Evolutionary conservation across 495 filamentous ascomycete genomes (phyloP).

Genomic region (Aspergillus avenaceus): DNA sequence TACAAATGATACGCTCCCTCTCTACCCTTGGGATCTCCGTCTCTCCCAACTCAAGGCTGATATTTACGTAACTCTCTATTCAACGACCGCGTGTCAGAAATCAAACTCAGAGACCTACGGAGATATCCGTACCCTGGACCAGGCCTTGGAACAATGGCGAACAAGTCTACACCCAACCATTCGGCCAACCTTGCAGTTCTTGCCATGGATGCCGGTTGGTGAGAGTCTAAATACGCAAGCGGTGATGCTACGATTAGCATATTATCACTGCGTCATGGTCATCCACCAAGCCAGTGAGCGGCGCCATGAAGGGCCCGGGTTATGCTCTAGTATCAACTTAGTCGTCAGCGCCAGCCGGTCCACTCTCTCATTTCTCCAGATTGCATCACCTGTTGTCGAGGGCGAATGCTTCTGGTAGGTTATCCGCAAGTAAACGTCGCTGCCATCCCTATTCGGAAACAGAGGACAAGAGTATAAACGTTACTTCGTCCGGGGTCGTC

Average conservation of each 20-base stretch:
- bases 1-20: constrained; percentile 20
- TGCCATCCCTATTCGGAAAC: too few relatives aligned
- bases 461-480: too few relatives aligned
- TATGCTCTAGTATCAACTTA: constrained; percentile 11
- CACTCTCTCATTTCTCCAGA: constrained; percentile 12
- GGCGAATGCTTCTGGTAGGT: constrained; percentile 24
- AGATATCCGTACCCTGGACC: constrained; percentile 33
- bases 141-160: constrained; percentile 37
- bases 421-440: too few relatives aligned
- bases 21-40: constrained; percentile 29
- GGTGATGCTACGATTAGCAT: constrained; percentile 34
- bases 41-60: constrained; percentile 34
- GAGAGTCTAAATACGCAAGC: constrained; percentile 14
- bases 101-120: constrained; percentile 29
- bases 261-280: constrained; percentile 31
- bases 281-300: constrained; percentile 34
- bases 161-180: constrained; percentile 11
- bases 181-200: constrained; percentile 10
- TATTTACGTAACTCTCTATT: constrained; percentile 29
- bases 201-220: constrained; percentile 1
- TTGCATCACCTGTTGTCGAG: constrained; percentile 6
- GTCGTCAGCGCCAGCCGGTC: constrained; percentile 12
- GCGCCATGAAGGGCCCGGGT: constrained; percentile 12
- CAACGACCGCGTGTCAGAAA: constrained; percentile 22
- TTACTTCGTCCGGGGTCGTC: constrained; percentile 5